Evolutionary conservation across 2,329 filamentous ascomycete species (phyloP), one percentile per base, ranked within the genome.

Genomic region (Fusarium lyarnte): DNA sequence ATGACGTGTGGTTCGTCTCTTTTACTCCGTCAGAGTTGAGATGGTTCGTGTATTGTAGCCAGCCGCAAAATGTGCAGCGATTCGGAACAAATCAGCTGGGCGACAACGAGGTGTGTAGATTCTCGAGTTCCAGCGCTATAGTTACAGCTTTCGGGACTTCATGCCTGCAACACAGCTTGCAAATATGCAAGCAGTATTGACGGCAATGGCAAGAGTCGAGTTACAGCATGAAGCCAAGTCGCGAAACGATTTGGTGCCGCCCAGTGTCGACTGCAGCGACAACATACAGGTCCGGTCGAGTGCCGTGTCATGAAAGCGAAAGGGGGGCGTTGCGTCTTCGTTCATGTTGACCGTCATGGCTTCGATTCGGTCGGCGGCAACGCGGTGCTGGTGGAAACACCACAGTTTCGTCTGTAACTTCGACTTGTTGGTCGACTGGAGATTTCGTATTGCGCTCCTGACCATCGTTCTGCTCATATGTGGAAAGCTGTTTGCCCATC

Each of bases 71-170:
- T 39, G 19, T 36, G 13, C 19, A 53, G 33, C 10, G 23, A 38
- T 2, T 3, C 9, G 33, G 0, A 16, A 17, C 14, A 27, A 3
- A 11, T 27, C 33, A 39, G 49, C 33, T 6, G 2, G 14, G 13
- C 5, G 3, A n/a, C 7, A 27, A n/a, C 7, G 13, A 5, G 6
- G 19, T 25, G 23, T 6, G 2, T 27, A 8, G 16, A 17, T 39
- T 3, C 17, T 4, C 33, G 8, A 2, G 7, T 5, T 21, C 7
- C 14, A 17, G 33, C n/a, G 23, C 5, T 38, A 0, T 1, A 7
- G 19, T 3, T 3, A 7, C 14, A 39, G 17, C 1, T 14, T 19
- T 10, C n/a, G 4, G 8, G 6, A 1, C 10, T 25, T 19, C 19
- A 1, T 25, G 6, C 46, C 46, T 51, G 17, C n/a, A 8, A 19